Evolutionary conservation across 495 filamentous ascomycete species (phyloP).

Genomic region (Trichoderma parareesei): DNA sequence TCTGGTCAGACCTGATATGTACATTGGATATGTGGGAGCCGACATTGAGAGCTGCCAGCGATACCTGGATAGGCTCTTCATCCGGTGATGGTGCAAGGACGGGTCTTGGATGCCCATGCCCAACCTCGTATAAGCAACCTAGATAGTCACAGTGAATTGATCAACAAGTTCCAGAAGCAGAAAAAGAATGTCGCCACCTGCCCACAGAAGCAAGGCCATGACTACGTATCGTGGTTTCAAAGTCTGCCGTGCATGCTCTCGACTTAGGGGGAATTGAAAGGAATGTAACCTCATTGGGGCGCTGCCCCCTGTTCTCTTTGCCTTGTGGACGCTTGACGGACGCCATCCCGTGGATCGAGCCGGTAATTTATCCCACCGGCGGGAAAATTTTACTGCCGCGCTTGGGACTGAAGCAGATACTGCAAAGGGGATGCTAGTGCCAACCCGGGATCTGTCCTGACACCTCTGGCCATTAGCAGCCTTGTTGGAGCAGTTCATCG

Average conservation of each 20-base stretch:
- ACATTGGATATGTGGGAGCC: conserved; percentile 14
- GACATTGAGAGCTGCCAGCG: background rate
- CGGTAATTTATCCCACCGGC: background rate
- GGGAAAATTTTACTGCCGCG: background rate
- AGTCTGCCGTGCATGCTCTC: background rate
- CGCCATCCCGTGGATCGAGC: background rate
- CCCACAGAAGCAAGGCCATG: background rate
- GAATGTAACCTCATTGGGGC: background rate
- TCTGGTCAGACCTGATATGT: conserved; percentile 23
- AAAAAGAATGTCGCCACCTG: background rate
- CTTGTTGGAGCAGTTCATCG: no score
- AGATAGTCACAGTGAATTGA: background rate
- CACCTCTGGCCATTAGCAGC: background rate
- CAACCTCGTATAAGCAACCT: background rate
- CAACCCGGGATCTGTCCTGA: background rate
- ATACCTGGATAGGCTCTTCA: conserved; percentile 4
- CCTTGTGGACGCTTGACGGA: background rate
- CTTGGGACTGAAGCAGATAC: no score
- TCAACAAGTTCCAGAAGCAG: background rate
- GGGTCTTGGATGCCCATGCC: background rate
- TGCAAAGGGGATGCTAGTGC: no score
- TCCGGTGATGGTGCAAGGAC: background rate
- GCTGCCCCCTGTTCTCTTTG: background rate
- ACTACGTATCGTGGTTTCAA: no score
- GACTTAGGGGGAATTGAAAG: no score